phyloP scores from a whole-genome alignment of 2,329 filamentous ascomycete species.

The Colletotrichum zoysiae region DNA sequence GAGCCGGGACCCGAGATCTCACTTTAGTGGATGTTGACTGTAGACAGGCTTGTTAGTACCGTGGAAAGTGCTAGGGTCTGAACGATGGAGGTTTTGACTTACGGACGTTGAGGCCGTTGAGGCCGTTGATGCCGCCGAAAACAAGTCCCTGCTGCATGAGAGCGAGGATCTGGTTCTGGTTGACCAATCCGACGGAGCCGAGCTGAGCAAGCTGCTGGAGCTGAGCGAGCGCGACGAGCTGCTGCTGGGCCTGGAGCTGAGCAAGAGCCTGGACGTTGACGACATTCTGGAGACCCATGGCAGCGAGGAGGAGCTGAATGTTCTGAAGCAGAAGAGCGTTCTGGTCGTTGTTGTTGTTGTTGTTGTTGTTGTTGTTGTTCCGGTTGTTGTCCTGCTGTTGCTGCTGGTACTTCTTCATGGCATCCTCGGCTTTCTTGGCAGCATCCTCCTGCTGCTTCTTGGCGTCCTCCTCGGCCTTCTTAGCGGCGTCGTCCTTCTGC shows the following conservation, averaged over 20 bases:
- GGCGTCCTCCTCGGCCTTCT: conserved; percentile 1
- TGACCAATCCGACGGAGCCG: conserved; percentile 45
- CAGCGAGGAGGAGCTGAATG: conserved; percentile 46
- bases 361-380: conserved; percentile 44
- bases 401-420: conserved; percentile 23
- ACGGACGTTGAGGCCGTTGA: conserved; percentile 45
- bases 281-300: conserved; percentile 47
- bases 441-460: conserved; percentile 20
- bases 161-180: conserved; percentile 43
- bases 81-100: conserved; percentile 47
- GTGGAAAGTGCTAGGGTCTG: not conserved
- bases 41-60: not conserved
- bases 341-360: conserved; percentile 37
- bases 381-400: conserved; percentile 3
- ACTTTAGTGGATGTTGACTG: not conserved
- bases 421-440: conserved; percentile 34
- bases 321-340: conserved; percentile 40
- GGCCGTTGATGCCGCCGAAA: conserved; percentile 40
- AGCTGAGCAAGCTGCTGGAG: conserved; percentile 47
- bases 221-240: conserved; percentile 46
- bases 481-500: not conserved
- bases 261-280: conserved; percentile 47
- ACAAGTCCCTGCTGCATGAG: conserved; percentile 45
- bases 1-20: not conserved
- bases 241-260: conserved; percentile 47